Evolutionary conservation across 2,329 filamentous ascomycete species (phyloP).

Genomic region (Botrytis squamosa): DNA sequence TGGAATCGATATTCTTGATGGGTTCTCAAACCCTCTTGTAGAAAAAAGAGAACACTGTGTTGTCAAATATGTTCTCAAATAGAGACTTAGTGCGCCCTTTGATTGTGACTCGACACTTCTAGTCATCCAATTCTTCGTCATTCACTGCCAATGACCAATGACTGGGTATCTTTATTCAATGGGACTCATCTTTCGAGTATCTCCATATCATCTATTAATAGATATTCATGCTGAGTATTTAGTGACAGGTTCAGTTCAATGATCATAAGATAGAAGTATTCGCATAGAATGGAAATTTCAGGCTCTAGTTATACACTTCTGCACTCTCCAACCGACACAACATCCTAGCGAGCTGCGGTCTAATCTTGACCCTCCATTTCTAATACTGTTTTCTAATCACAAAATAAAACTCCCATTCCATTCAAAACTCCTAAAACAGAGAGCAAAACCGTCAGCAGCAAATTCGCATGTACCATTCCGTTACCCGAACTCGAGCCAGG

Average conservation of each 20-base stretch:
- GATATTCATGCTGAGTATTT: background rate
- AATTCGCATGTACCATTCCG: background rate
- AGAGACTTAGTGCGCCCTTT: too few species aligned
- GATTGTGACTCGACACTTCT: background rate
- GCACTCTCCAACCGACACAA: background rate
- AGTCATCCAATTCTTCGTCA: background rate
- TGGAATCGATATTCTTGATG: background rate
- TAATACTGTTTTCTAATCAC: background rate
- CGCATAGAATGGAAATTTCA: background rate
- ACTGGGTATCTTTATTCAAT: accelerated
- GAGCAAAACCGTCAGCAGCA: background rate
- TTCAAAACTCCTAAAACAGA: background rate
- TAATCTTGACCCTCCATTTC: background rate
- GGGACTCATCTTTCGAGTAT: background rate
- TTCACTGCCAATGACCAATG: background rate
- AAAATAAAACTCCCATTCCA: background rate
- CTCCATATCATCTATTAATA: background rate
- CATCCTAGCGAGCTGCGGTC: background rate
- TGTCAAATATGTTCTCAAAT: background rate
- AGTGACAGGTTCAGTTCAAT: background rate
- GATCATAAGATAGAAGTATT: background rate
- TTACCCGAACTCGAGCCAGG: background rate
- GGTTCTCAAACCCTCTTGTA: accelerated
- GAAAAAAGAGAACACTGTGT: background rate
- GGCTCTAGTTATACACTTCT: background rate